Conservation (phyloP, 805 yeast genomes). For the Candida maesae region DNA sequence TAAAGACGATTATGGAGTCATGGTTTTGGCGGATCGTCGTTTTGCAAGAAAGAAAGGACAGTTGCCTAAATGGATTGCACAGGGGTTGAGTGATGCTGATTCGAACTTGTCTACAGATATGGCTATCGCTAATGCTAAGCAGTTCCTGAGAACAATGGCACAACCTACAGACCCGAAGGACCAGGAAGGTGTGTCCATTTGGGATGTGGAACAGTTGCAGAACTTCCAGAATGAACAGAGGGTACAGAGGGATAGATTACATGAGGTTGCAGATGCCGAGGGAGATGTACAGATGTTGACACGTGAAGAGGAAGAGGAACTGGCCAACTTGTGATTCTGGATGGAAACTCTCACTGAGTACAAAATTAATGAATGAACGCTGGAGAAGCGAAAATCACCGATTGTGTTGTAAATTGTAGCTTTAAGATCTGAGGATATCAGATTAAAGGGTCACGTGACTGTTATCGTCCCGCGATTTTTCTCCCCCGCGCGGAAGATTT, state of each 20-base stretch:
- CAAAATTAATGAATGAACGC: too few species aligned
- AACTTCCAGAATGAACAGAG: constrained; percentile 53
- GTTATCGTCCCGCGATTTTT: too few species aligned
- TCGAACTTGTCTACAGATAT: constrained; percentile 91
- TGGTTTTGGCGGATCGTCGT: constrained; percentile 95
- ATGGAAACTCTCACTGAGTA: too few species aligned
- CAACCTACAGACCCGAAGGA: constrained; percentile 89
- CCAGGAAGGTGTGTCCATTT: constrained; percentile 91
- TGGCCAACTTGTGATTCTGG: constrained; percentile 16
- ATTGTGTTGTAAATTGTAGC: too few species aligned
- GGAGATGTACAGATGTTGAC: constrained; percentile 29
- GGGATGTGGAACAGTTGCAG: constrained; percentile 72
- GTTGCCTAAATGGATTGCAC: constrained; percentile 96
- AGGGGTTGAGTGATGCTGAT: constrained; percentile 88
- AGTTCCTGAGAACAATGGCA: constrained; percentile 87
- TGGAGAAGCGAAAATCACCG: too few species aligned
- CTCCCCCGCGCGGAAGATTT: too few species aligned
- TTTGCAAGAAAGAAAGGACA: constrained; percentile 83
- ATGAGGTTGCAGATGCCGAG: constrained; percentile 20
- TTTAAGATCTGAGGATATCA: too few species aligned
- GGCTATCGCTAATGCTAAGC: constrained; percentile 94
- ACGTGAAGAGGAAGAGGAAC: constrained; percentile 24
- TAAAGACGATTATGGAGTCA: constrained; percentile 96
- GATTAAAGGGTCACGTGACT: too few species aligned
- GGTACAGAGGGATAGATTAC: constrained; percentile 9